Conservation (phyloP, 306 rosid species). For the Begonia fuchsioides region DNA sequence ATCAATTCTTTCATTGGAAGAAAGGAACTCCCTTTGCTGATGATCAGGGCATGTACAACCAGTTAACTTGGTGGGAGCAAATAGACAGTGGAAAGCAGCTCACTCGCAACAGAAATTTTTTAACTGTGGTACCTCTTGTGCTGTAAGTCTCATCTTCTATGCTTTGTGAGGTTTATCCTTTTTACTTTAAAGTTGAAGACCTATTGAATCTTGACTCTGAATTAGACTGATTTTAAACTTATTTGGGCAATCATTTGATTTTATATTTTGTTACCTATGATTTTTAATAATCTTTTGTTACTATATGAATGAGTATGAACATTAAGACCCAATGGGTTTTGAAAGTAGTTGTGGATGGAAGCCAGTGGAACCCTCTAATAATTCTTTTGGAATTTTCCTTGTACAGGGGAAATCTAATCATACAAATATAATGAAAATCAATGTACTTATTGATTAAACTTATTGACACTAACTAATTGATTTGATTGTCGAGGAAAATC, state of each 20-base stretch:
- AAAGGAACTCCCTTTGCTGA: slow-evolving; percentile 98
- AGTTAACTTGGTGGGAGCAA: slow-evolving; percentile 99
- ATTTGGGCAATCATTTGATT: background rate
- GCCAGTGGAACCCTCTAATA: too few relatives aligned
- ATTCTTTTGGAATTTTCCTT: too few relatives aligned
- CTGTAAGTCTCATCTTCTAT: slow-evolving; percentile 58
- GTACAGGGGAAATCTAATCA: too few relatives aligned
- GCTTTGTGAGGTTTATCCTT: background rate
- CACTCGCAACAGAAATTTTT: slow-evolving; percentile 96
- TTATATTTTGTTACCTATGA: background rate
- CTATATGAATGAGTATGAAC: background rate
- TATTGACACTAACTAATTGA: too few relatives aligned
- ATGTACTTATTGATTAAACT: too few relatives aligned
- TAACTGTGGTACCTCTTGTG: slow-evolving; percentile 91
- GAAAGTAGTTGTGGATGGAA: too few relatives aligned
- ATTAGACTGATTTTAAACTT: background rate
- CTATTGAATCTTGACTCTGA: background rate
- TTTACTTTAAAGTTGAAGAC: background rate
- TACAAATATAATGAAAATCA: too few relatives aligned
- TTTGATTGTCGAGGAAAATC: too few relatives aligned
- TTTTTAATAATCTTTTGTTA: background rate
- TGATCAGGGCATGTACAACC: slow-evolving; percentile 91
- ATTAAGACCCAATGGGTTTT: too few relatives aligned
- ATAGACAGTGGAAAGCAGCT: slow-evolving; percentile 96
- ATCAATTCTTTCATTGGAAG: slow-evolving; percentile 99